Evolutionary conservation across 352 stramenopile genomes (phyloP).

Genomic region (Lagenidium giganteum): DNA sequence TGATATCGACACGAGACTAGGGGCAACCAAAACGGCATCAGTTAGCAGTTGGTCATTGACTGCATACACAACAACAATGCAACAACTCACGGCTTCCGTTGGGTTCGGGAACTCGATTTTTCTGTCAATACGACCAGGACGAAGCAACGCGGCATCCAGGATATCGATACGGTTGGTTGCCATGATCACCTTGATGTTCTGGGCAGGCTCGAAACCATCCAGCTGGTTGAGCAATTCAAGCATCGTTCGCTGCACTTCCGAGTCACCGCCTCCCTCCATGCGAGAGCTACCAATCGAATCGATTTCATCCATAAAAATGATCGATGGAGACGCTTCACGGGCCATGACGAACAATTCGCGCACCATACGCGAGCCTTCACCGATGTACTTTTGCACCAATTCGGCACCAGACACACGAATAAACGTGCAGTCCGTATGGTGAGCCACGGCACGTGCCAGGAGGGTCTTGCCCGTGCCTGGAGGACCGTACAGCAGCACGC

Average conservation of each 20-base stretch:
- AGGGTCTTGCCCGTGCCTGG: constrained; percentile 99
- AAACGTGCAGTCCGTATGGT: constrained; percentile 99
- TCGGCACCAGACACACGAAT: constrained; percentile 98
- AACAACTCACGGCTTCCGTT: constrained; percentile 83
- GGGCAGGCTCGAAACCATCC: constrained; percentile 94
- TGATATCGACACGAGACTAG: constrained; percentile 94
- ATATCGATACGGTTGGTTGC: constrained; percentile 99
- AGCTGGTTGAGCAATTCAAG: constrained; percentile 99
- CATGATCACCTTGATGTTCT: constrained; percentile 99
- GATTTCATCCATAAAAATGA: constrained; percentile 99
- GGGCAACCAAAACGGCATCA: constrained; percentile 18
- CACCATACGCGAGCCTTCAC: constrained; percentile 98
- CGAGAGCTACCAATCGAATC: constrained; percentile 97
- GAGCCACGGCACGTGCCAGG: constrained; percentile 96
- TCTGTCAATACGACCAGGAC: constrained; percentile 97
- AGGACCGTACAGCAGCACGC: constrained; percentile 93
- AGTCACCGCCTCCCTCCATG: constrained; percentile 94
- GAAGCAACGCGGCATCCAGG: constrained; percentile 94
- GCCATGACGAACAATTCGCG: constrained; percentile 99
- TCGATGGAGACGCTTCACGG: constrained; percentile 94
- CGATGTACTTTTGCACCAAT: constrained; percentile 99
- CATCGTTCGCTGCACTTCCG: constrained; percentile 99
- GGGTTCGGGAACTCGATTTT: constrained; percentile 99
- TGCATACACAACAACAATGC: neutral
- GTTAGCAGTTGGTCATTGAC: too few species aligned